Evolutionary conservation across 1,139 yeast genomes (phyloP), one percentile per base, ranked within the genome.

Genomic region (Lodderomyces theae): DNA sequence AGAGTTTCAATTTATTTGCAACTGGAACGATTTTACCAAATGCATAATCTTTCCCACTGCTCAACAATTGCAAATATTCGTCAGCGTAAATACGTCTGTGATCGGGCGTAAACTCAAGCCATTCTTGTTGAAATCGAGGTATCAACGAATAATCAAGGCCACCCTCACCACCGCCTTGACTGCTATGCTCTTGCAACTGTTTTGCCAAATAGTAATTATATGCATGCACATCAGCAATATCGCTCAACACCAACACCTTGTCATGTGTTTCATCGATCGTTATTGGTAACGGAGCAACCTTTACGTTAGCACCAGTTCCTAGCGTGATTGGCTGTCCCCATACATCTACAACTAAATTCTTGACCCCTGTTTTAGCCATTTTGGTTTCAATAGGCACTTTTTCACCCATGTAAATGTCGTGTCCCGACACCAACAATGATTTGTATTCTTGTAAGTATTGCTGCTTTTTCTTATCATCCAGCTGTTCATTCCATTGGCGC

Each of bases 351-450:
- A 32, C 30, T 12, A 26, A 28, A 19, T 28, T 25, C 24, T 35
- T 23, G 12, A 17, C 21, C 13, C 35, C 29, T 1, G 23, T 24
- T 18, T 10, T 16, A 13, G 26, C 5, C 10, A 19, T 11, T 49
- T 58, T 61, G 37, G 49, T 55, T 28, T 52, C 61, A 5, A 53
- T 45, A 8, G 54, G 46, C 13, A 64, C 54, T 12, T 67, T 50
- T 43, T 60, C 42, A 4, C 74, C 74, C 34, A 48, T 51, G 36
- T 55, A 51, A 24, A 67, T 56, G 40, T 63, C 68, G 34, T 54
- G 50, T 1, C 74, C 74, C 28, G 46, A 48, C 26, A 51, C 47
- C 35, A 64, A 43, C n/a, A 66, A 45, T 9, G 53, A 48, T 12
- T 58, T 53, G 39, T 65, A 67, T 34, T 62, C 67, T 18, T 48